Base-by-base conservation (phyloP, 352 stramenopile species). In the Achlya hypogyna region DNA sequence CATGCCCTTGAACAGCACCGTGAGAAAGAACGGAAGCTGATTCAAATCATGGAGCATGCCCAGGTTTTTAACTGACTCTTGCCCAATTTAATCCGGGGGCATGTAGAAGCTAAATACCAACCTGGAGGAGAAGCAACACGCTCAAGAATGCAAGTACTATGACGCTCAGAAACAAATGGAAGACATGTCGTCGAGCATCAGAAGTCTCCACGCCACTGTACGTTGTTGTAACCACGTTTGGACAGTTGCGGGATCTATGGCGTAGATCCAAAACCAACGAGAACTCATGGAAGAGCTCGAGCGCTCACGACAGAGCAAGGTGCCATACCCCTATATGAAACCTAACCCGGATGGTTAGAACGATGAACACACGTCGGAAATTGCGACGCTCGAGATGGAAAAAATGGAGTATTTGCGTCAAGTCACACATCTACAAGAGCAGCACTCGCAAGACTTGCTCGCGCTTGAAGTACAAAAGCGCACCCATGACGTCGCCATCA, bases 401-500 rank as follows among this genome's bases (percentile, higher is more conserved):
- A 64, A 64, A 38, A 35, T 64, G 32, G 54, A 64, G 18, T 64
- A 9, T 25, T 51, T 79, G 47, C 53, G 63, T 2, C 71, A 70
- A 31, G 69, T 87, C 8, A n/a, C 65, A 6, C 69, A 79, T 12
- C 71, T 84, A 29, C 74, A 81, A 42, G 71, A 74, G 27, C 75
- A 79, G 51, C 76, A 86, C 12, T 73, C 80, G 51, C 71, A 77
- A 14, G 74, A 84, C 29, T 20, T 83, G 0, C 74, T 73, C 10
- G 75, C 84, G 43, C 82, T 79, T 42, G 78, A 89, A 27, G 25
- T 76, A 18, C 63, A 87, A 16, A 77, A 90, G 51, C 68, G 76
- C 22, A 78, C 88, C 53, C 88, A 89, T 47, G 74, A 78, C 8
- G 79, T 81, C 43, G 78, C 86, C 43, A 86, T 75, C 77, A 89